Base-by-base conservation (phyloP, 192 early-diverging fungal species). In the Coemansia sp. region DNA sequence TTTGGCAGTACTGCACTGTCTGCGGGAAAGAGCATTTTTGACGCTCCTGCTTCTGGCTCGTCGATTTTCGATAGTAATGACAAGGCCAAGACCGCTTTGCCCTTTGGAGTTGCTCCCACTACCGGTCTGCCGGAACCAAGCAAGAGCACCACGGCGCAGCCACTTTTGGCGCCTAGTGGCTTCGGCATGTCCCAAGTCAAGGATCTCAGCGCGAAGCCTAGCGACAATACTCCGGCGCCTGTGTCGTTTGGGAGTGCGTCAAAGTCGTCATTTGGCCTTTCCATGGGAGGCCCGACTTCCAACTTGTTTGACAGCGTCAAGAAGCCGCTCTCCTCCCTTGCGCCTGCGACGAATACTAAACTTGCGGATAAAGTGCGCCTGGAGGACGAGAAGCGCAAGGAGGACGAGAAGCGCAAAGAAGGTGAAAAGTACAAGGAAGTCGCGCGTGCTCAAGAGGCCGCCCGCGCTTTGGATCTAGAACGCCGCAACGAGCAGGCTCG, bases 11-110 rank as follows among this genome's bases (percentile, higher is more conserved):
- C 53, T 12, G 58, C 39, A 0, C 25, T 29, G 58, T 29, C 63
- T n/a, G 29, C 12, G 23, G 29, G 69, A n/a, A 50, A 69, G 58
- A 69, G 72, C 48, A 74, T 77, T 15, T 83, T 80, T 55, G 75
- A 77, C 36, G 64, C 67, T 1, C 62, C 74, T 0, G 27, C 27
- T 0, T n/a, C 51, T 53, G 46, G 67, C 11, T 32, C 81, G 2
- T 75, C 72, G 29, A 70, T 72, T 25, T 78, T 78, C 39, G 75
- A 70, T 42, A 32, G 66, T 5, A 48, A 68, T 2, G 23, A 66
- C 34, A 65, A 65, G 36, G 63, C 67, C 32, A 64, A 62, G 19
- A 14, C 50, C 12, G 17, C 68, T 0, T 57, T 42, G 9, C 25
- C 31, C 8, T 72, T 76, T 58, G 69, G 51, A 27, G 15, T 50